phyloP scores from a whole-genome alignment of 2,329 filamentous ascomycete genomes.

The Colletotrichum sp. region DNA sequence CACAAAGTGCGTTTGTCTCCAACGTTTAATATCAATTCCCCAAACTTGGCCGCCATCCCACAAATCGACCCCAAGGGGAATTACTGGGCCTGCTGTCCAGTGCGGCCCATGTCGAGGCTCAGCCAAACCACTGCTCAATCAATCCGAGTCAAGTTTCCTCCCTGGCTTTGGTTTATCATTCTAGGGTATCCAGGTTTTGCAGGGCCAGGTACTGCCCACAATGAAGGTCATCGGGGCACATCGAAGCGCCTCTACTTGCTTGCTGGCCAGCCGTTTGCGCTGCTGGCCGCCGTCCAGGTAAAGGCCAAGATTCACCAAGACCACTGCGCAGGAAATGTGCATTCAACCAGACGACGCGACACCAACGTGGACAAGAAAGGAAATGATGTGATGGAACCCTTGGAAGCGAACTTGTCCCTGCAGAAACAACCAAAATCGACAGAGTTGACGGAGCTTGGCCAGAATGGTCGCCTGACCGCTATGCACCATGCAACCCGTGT shows the following conservation, averaged over 20 bases:
- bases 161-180: background rate
- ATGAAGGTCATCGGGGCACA: background rate
- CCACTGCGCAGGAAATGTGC: background rate
- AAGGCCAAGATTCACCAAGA: background rate
- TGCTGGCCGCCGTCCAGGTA: background rate
- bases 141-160: background rate
- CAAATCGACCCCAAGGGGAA: constrained; percentile 17
- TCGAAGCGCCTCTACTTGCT: background rate
- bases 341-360: background rate
- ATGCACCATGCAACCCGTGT: background rate
- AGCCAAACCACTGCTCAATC: background rate
- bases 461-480: background rate
- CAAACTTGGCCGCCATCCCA: constrained; percentile 5
- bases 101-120: background rate
- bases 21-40: background rate
- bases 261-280: background rate
- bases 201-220: background rate
- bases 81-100: background rate
- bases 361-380: background rate
- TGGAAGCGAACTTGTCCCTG: background rate
- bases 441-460: background rate
- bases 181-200: background rate
- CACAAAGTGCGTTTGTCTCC: background rate
- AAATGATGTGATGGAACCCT: background rate
- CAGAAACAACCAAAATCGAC: background rate